phyloP scores from a whole-genome alignment of 1,284 basidiomycete genomes.

The Apiotrichum gamsii region DNA sequence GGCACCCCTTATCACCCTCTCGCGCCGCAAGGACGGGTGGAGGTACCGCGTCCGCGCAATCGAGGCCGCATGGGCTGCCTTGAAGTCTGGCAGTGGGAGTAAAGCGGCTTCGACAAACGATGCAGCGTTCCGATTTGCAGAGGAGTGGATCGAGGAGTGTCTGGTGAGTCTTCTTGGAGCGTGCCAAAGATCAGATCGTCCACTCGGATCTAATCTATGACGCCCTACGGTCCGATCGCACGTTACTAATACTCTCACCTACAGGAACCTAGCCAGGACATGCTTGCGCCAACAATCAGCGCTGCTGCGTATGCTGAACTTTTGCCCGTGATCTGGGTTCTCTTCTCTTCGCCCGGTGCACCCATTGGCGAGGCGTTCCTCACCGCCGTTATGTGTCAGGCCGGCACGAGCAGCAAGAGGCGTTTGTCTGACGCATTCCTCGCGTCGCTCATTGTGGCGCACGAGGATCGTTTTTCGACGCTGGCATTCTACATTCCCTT shows the following conservation, averaged over 20 bases:
- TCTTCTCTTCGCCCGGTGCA: slow-evolving; percentile 54
- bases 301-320: slow-evolving; percentile 62
- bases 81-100: slow-evolving; percentile 5
- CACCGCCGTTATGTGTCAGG: slow-evolving; percentile 37
- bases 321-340: slow-evolving; percentile 75
- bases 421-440: slow-evolving; percentile 58
- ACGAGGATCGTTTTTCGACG: slow-evolving; percentile 34
- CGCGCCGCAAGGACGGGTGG: slow-evolving; percentile 21
- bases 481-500: slow-evolving; percentile 40
- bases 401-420: slow-evolving; percentile 41
- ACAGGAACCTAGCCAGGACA: slow-evolving; percentile 23
- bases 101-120: slow-evolving; percentile 12
- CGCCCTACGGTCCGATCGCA: too few relatives aligned
- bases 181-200: too few relatives aligned
- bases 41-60: slow-evolving; percentile 25
- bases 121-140: slow-evolving; percentile 32
- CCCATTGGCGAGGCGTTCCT: slow-evolving; percentile 22
- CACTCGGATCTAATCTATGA: too few relatives aligned
- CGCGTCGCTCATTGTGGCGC: slow-evolving; percentile 60
- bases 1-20: slow-evolving; percentile 14
- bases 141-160: slow-evolving; percentile 62
- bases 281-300: slow-evolving; percentile 52
- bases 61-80: slow-evolving; percentile 26
- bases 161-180: too few relatives aligned
- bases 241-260: too few relatives aligned